phyloP scores from a whole-genome alignment of 352 stramenopile genomes.

The Aphanomyces euteiches region DNA sequence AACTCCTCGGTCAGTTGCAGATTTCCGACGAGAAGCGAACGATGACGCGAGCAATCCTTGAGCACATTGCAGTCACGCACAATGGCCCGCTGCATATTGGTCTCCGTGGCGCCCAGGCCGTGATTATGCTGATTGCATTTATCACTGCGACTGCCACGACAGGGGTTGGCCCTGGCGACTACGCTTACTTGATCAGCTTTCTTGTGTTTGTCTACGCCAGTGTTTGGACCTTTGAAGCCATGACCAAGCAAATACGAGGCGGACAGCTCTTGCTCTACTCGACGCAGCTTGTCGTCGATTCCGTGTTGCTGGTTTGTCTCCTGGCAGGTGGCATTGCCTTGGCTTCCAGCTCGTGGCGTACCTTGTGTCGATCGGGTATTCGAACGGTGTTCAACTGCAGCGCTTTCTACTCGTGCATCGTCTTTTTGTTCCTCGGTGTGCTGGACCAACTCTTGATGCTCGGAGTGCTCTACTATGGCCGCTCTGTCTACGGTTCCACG shows the following conservation, averaged over 20 bases:
- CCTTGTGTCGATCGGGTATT: neutral
- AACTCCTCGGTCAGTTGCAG: too few relatives aligned
- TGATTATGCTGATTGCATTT: conserved; percentile 15
- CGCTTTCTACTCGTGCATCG: conserved; percentile 14
- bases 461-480: neutral
- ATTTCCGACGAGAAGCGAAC: neutral
- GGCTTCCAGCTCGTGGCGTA: conserved; percentile 3
- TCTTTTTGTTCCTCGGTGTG: conserved; percentile 14
- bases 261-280: neutral
- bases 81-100: conserved; percentile 2
- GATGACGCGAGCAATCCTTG: neutral
- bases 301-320: conserved; percentile 7
- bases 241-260: neutral
- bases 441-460: conserved; percentile 17
- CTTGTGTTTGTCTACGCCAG: conserved; percentile 7
- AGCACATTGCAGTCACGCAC: neutral
- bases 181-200: conserved; percentile 9
- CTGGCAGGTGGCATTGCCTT: conserved; percentile 15
- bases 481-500: neutral
- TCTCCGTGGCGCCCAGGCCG: conserved; percentile 10
- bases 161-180: conserved; percentile 15
- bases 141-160: conserved; percentile 26
- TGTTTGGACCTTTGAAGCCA: neutral
- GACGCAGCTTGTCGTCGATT: neutral
- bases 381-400: neutral